These are phyloP conservation scores for Chrysoporthe cubensis DNA, from an alignment of 2,329 filamentous ascomycete species.

Conservation along the genomic window DNA sequence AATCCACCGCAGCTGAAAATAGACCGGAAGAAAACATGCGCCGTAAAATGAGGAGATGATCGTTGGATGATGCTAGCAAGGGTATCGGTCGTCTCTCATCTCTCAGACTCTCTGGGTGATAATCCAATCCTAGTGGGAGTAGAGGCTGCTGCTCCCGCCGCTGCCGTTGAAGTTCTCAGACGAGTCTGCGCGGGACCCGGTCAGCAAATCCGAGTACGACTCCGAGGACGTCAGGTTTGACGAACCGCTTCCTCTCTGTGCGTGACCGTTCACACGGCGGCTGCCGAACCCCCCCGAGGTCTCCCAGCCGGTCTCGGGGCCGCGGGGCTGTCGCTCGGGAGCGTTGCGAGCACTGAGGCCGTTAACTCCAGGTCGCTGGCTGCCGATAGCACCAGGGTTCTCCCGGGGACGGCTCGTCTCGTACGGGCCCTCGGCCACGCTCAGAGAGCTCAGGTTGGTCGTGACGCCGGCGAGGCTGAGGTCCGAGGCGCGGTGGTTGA, in stretches of 20 bases:
- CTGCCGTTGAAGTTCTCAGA: constrained; percentile 29
- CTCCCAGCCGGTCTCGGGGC: constrained; percentile 63
- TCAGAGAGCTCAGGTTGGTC: constrained; percentile 54
- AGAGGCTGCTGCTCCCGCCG: constrained; percentile 27
- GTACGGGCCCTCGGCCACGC: constrained; percentile 50
- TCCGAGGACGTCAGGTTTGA: constrained; percentile 28
- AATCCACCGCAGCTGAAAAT: constrained; percentile 19
- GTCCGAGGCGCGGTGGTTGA: constrained; percentile 36
- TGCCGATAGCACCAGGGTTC: constrained; percentile 66
- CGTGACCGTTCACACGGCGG: constrained; percentile 62
- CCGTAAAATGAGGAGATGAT: constrained; percentile 22
- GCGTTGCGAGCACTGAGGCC: constrained; percentile 48
- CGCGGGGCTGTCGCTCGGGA: constrained; percentile 66
- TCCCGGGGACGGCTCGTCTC: constrained; percentile 52
- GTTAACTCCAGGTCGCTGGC: constrained; percentile 61
- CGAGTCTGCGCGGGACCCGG: constrained; percentile 29
- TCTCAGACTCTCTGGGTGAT: constrained; percentile 14
- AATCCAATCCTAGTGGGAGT: constrained; percentile 25
- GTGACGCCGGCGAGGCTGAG: constrained; percentile 41
- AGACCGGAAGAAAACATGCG: constrained; percentile 24
- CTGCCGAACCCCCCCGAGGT: constrained; percentile 55
- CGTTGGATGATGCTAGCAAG: constrained; percentile 15
- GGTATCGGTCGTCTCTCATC: constrained; percentile 17
- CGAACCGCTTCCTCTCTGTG: constrained; percentile 62
- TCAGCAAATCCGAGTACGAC: constrained; percentile 29